These are phyloP conservation scores for Trametes sanguinea DNA, from an alignment of 768 basidiomycete genomes.

Conservation along the genomic window DNA sequence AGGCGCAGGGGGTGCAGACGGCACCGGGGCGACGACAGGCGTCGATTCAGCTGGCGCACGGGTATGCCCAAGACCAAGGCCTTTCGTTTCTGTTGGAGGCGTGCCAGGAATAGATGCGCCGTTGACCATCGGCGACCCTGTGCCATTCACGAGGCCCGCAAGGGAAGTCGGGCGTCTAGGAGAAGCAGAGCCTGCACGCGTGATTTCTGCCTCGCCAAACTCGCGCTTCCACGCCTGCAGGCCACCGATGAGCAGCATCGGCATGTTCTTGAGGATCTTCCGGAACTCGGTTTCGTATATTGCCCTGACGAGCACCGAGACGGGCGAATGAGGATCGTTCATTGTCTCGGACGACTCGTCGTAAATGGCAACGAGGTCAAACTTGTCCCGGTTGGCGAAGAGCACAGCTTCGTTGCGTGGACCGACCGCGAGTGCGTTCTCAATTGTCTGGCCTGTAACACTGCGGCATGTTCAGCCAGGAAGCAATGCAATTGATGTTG, in stretches of 20 bases:
- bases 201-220: constrained; percentile 47
- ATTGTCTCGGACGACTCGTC: constrained; percentile 64
- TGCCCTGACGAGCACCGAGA: constrained; percentile 62
- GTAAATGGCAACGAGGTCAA: constrained; percentile 86
- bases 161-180: constrained; percentile 9
- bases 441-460: constrained; percentile 64
- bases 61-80: constrained; percentile 17
- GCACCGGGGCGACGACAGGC: constrained; percentile 2
- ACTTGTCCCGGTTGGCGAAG: constrained; percentile 86
- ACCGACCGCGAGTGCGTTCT: constrained; percentile 70
- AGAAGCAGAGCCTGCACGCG: constrained; percentile 22
- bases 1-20: constrained; percentile 5
- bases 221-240: constrained; percentile 76
- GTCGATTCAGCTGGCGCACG: constrained; percentile 23
- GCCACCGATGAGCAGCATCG: constrained; percentile 85
- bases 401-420: constrained; percentile 69
- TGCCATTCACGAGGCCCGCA: constrained; percentile 15
- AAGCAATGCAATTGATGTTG: background rate
- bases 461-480: constrained; percentile 39
- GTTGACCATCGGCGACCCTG: constrained; percentile 10
- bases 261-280: constrained; percentile 70
- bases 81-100: constrained; percentile 12
- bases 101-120: constrained; percentile 6
- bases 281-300: constrained; percentile 76
- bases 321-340: constrained; percentile 48